These are phyloP conservation scores for Dunaliella sp. DNA, from an alignment of 139 green algal genomes.

Conservation along the genomic window DNA sequence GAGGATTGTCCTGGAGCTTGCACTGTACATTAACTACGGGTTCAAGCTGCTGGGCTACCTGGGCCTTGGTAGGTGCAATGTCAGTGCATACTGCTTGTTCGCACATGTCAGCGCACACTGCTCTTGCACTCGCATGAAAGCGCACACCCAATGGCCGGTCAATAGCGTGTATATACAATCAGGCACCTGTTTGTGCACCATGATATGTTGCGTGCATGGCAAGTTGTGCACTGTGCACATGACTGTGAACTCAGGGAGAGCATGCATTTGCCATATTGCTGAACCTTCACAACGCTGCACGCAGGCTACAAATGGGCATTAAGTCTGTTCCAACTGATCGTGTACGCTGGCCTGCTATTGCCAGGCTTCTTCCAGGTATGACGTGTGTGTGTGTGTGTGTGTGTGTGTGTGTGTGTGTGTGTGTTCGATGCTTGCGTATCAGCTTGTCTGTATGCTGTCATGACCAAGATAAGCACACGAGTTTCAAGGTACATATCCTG, in stretches of 20 bases:
- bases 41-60: conserved; percentile 46
- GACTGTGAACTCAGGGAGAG: not conserved
- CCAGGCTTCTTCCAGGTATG: conserved; percentile 60
- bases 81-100: too few species aligned
- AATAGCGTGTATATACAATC: not conserved
- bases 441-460: too few species aligned
- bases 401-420: too few species aligned
- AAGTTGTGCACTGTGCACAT: not conserved
- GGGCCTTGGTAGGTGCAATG: conserved; percentile 42
- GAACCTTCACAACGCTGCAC: not conserved
- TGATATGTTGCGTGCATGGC: not conserved
- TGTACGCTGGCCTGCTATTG: conserved; percentile 55
- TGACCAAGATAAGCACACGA: too few species aligned
- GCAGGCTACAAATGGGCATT: conserved; percentile 54
- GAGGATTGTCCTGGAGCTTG: conserved; percentile 19
- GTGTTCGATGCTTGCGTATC: too few species aligned
- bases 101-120: too few species aligned
- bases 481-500: too few species aligned
- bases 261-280: not conserved
- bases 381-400: too few species aligned
- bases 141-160: not conserved
- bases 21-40: conserved; percentile 29
- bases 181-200: not conserved
- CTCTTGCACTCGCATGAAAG: too few species aligned
- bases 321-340: conserved; percentile 38